Conservation (phyloP, 306 rosid species). For the Pueraria montana region DNA sequence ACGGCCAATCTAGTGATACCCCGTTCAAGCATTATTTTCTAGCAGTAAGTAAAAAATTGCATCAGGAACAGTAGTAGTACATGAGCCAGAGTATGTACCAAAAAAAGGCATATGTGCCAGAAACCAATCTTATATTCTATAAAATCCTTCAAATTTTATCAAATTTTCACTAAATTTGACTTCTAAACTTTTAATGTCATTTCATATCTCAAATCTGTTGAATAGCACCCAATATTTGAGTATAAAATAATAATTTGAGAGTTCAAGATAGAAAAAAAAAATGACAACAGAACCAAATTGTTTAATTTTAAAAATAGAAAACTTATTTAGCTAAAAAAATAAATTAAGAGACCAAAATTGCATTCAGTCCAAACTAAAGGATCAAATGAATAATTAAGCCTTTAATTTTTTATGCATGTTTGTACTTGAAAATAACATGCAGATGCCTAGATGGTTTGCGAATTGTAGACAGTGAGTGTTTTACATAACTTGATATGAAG, state of each 20-base stretch:
- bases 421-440: background rate
- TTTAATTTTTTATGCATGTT: background rate
- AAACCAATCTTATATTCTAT: background rate
- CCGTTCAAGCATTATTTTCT: conserved; percentile 70
- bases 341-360: background rate
- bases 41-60: background rate
- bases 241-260: background rate
- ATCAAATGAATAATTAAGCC: background rate
- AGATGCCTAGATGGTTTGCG: conserved; percentile 4
- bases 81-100: background rate
- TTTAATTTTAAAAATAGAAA: background rate
- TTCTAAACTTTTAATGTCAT: background rate
- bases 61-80: conserved; percentile 3
- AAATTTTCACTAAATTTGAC: background rate
- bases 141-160: background rate
- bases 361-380: background rate
- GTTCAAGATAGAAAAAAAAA: background rate
- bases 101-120: background rate
- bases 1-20: conserved; percentile 68
- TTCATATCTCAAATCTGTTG: background rate
- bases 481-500: background rate
- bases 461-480: background rate
- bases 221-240: background rate
- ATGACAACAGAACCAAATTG: background rate
- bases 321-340: background rate